Evolutionary conservation across 2,329 filamentous ascomycete genomes (phyloP), one percentile per base, ranked within the genome.

Genomic region (Aureobasidium sp.): DNA sequence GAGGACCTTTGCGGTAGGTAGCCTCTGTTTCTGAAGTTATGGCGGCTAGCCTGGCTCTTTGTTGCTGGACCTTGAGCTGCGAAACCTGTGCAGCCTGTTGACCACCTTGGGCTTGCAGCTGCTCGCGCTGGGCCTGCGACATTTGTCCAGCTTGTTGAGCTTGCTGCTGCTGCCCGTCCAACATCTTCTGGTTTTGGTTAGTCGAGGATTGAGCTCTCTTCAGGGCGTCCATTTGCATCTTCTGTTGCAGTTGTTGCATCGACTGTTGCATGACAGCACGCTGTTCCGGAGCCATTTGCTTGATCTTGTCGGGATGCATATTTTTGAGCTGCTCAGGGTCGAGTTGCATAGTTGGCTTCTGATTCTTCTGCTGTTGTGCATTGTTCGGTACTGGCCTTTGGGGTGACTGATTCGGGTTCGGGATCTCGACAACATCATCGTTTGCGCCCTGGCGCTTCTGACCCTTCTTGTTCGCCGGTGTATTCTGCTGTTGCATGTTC

Each of bases 401-500:
- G 17, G 57, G 57, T 15, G 62, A 62, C 41, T 45, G 64, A 60
- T 62, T 76, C 62, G 64, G 70, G 55, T 69, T 74, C 12, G 69
- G 70, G 44, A 73, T 71, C 58, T 79, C 77, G 25, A 71, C 65
- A 15, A 74, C 68, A 65, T 80, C 78, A 25, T 79, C 77, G 58
- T 72, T 76, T 11, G 73, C 17, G 22, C 62, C 62, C 17, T 61
- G 70, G 39, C 74, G 70, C 67, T 76, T 76, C 20, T 70, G 63
- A 25, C 70, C 69, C 64, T 73, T 69, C 60, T 67, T 53, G 5
- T 55, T 69, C 6, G 22, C 36, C 20, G 47, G 29, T 9, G n/a
- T 36, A 8, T 51, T 51, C 8, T 42, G 56, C 44, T 36, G 53
- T 45, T 49, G 72, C 62, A 67, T 66, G 20, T 59, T 62, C n/a